These are phyloP conservation scores for Penicillium hordei DNA, from an alignment of 2,329 filamentous ascomycete species.

Conservation along the genomic window DNA sequence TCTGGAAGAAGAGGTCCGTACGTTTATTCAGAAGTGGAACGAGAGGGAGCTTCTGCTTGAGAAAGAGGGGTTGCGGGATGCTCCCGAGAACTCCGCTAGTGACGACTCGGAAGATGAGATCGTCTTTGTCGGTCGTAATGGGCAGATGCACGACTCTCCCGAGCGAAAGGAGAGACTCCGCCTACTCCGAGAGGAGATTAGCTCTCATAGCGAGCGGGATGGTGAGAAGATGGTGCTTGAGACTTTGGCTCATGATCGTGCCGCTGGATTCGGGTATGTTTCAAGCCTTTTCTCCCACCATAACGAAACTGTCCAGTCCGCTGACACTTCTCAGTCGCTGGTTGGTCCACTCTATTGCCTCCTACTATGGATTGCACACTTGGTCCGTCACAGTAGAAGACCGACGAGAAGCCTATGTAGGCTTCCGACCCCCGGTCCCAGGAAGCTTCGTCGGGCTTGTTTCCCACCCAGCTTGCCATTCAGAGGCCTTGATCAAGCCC, in stretches of 20 bases:
- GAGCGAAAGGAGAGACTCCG: slow-evolving; percentile 55
- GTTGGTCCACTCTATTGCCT: slow-evolving; percentile 87
- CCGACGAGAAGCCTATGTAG: slow-evolving; percentile 79
- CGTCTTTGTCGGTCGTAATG: slow-evolving; percentile 76
- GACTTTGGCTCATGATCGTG: slow-evolving; percentile 70
- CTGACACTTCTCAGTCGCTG: slow-evolving; percentile 63
- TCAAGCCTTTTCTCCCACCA: not conserved
- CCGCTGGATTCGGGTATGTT: slow-evolving; percentile 77
- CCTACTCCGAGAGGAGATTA: slow-evolving; percentile 41
- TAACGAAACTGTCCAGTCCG: slow-evolving; percentile 6
- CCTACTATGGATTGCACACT: slow-evolving; percentile 86
- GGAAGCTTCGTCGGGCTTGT: slow-evolving; percentile 29
- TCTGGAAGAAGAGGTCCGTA: slow-evolving; percentile 79
- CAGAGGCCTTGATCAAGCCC: slow-evolving; percentile 31
- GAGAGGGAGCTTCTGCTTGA: slow-evolving; percentile 50
- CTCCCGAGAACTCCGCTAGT: slow-evolving; percentile 36
- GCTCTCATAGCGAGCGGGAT: slow-evolving; percentile 45
- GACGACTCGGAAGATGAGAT: slow-evolving; percentile 77
- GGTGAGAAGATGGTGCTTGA: slow-evolving; percentile 77
- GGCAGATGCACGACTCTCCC: slow-evolving; percentile 61
- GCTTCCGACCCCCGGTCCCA: slow-evolving; percentile 50
- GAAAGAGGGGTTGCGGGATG: slow-evolving; percentile 48
- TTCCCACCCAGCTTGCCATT: slow-evolving; percentile 29
- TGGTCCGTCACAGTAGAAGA: slow-evolving; percentile 73
- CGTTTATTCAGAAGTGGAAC: slow-evolving; percentile 67